Base-by-base conservation (phyloP, 805 yeast genomes). In the Lachancea meyersii region DNA sequence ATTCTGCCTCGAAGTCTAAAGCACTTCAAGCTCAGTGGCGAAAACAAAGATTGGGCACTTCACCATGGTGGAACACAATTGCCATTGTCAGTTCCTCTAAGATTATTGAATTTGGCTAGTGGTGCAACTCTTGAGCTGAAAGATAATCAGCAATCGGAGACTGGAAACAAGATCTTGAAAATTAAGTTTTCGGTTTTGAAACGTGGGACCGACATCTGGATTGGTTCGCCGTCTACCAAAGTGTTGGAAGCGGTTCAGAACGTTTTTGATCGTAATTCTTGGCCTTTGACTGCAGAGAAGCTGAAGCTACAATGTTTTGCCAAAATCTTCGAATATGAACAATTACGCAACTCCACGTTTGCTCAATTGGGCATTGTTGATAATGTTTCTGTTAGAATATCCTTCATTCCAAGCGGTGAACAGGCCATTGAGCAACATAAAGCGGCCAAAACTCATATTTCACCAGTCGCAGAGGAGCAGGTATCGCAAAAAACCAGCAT, bases 101-200 rank as follows among this genome's bases (percentile, higher is more conserved):
- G 77, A 44, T 51, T 73, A 14, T 50, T 69, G 13, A 68, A 69
- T 40, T 48, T 75, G 16, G 72, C 77, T 2, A 56, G 64, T 5
- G 78, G 78, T 10, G 69, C 66, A 14, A 73, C 70, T 35, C 43
- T 75, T 27, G 55, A 57, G 6, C 47, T 72, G 33, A 47, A 50
- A 27, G 38, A 18, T 4, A 3, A 11, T 10, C 5, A 19, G 11
- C 35, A 49, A 1, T 31, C 40, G 7, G 27, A 32, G 16, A 36
- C 35, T 9, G 19, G 35, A 11, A 33, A 47, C 2, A 40, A 48
- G 2, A 45, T 44, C 10, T 48, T 65, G 13, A 65, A 57, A 20
- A 44, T 68, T 26, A 60, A 67, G 44, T 46, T 67, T 31, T 65
- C 58, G 35, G 52, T 55, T 1, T 45, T 52, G 2, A 57, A 58